Conservation (phyloP, 2,329 filamentous ascomycete genomes). For the Zasmidium cellare region DNA sequence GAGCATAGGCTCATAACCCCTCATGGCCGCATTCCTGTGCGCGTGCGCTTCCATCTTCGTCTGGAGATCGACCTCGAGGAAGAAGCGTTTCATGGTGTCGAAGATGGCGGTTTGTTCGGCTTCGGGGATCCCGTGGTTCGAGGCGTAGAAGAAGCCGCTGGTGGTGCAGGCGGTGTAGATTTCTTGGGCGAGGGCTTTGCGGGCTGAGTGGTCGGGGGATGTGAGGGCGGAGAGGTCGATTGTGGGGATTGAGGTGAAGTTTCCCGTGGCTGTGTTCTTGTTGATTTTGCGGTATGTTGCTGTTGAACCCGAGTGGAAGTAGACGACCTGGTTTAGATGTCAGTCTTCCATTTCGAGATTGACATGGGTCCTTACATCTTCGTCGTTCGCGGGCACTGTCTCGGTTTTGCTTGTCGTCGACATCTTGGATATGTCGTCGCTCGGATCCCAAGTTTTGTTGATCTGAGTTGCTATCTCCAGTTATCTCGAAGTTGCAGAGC, state of each 20-base stretch:
- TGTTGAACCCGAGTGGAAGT: constrained; percentile 14
- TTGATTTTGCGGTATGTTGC: constrained; percentile 11
- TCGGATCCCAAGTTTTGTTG: no score
- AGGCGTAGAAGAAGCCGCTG: constrained; percentile 14
- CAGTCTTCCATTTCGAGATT: neutral
- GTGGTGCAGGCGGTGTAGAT: constrained; percentile 36
- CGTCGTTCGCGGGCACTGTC: neutral
- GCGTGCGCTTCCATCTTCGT: constrained; percentile 40
- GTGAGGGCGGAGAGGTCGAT: constrained; percentile 16
- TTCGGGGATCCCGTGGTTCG: constrained; percentile 27
- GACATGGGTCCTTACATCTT: neutral
- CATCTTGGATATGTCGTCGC: no score
- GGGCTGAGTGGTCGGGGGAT: constrained; percentile 1
- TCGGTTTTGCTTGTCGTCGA: neutral
- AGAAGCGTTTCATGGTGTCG: constrained; percentile 32
- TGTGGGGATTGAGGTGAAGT: constrained; percentile 18
- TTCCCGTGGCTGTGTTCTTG: constrained; percentile 3
- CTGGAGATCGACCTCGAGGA: constrained; percentile 32
- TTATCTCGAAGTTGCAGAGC: neutral
- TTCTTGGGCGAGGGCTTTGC: constrained; percentile 23
- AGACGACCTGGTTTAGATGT: constrained; percentile 4
- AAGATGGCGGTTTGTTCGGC: constrained; percentile 32
- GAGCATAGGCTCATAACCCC: constrained; percentile 38
- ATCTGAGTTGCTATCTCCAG: neutral
- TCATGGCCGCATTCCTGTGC: constrained; percentile 36